A percentile compares a stretch with the other conserved stretches of the same genome.
These are phyloP conservation scores for Lenzites betulinus DNA, from an alignment of 768 basidiomycete genomes.

Conservation along the genomic window DNA sequence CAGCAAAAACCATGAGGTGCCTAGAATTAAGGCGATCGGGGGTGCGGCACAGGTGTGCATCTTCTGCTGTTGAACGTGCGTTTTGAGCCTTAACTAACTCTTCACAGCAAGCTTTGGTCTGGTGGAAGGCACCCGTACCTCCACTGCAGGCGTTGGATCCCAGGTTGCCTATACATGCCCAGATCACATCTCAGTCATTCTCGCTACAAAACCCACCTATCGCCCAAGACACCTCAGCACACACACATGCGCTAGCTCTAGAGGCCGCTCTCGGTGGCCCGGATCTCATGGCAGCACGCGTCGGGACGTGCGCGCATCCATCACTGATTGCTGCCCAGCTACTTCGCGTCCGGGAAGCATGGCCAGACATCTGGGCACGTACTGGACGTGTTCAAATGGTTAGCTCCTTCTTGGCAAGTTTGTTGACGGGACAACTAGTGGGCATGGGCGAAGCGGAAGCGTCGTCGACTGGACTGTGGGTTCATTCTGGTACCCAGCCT, in stretches of 20 bases:
- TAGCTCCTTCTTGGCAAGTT: slow-evolving; percentile 69
- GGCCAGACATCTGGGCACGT: slow-evolving; percentile 78
- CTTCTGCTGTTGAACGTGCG: not conserved
- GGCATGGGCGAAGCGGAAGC: slow-evolving; percentile 77
- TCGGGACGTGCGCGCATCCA: slow-evolving; percentile 71
- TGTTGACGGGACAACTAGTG: slow-evolving; percentile 72
- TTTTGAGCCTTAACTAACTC: not conserved
- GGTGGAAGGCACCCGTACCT: slow-evolving; percentile 83
- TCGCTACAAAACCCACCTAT: slow-evolving; percentile 74
- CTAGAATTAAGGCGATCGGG: slow-evolving; percentile 72
- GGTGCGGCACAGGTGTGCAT: slow-evolving; percentile 73
- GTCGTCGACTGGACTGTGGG: slow-evolving; percentile 78
- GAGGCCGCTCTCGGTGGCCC: slow-evolving; percentile 78
- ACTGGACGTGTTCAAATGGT: slow-evolving; percentile 81
- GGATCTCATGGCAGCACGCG: slow-evolving; percentile 73
- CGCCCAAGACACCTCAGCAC: slow-evolving; percentile 79
- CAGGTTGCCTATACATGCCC: slow-evolving; percentile 64
- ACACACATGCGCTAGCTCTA: slow-evolving; percentile 73
- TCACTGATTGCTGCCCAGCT: slow-evolving; percentile 77
- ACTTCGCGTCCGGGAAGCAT: slow-evolving; percentile 75
- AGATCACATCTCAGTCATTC: slow-evolving; percentile 67
- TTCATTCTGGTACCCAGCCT: slow-evolving; percentile 39
- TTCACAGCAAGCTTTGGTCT: slow-evolving; percentile 68
- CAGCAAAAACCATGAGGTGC: slow-evolving; percentile 65
- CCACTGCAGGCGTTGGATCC: slow-evolving; percentile 75